These are phyloP conservation scores for Colletotrichum melonis DNA, from an alignment of 2,329 filamentous ascomycete species.

Conservation along the genomic window DNA sequence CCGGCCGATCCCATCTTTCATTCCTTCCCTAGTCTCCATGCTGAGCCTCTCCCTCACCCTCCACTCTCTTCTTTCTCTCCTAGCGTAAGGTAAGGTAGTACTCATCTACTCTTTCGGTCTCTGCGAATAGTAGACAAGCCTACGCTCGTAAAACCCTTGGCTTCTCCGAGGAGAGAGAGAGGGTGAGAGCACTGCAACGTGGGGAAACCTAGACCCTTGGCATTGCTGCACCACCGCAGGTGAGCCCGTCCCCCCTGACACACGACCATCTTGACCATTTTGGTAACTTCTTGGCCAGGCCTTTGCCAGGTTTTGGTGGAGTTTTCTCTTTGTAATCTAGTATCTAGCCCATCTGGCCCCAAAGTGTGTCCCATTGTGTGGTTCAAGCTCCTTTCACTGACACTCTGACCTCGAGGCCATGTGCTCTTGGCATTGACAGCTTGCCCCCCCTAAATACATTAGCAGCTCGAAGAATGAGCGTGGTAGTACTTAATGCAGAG, in stretches of 20 bases:
- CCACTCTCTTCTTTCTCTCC: not conserved
- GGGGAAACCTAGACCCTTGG: conserved; percentile 17
- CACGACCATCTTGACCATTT: not conserved
- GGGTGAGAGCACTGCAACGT: not conserved
- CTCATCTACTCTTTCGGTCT: not conserved
- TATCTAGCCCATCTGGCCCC: not conserved
- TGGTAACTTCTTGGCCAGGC: not conserved
- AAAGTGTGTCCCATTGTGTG: not conserved
- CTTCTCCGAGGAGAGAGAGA: not conserved
- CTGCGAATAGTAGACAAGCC: not conserved
- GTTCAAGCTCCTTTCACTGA: not conserved
- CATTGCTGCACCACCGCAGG: conserved; percentile 20
- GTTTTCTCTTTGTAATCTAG: conserved; percentile 13
- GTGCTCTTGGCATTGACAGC: conserved; percentile 5
- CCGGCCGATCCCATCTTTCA: conserved; percentile 4
- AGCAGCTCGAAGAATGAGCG: not conserved
- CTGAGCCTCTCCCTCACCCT: not conserved
- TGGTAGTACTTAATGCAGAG: not conserved
- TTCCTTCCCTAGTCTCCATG: not conserved
- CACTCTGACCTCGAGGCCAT: not conserved
- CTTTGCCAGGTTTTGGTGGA: conserved; percentile 1
- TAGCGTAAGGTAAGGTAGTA: too few relatives aligned
- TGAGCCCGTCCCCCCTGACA: conserved; percentile 26
- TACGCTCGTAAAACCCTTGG: not conserved
- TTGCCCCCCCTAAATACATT: not conserved